Evolutionary conservation across 2,329 filamentous ascomycete species (phyloP), one percentile per base, ranked within the genome.

Genomic region (Ophiostoma quercus): DNA sequence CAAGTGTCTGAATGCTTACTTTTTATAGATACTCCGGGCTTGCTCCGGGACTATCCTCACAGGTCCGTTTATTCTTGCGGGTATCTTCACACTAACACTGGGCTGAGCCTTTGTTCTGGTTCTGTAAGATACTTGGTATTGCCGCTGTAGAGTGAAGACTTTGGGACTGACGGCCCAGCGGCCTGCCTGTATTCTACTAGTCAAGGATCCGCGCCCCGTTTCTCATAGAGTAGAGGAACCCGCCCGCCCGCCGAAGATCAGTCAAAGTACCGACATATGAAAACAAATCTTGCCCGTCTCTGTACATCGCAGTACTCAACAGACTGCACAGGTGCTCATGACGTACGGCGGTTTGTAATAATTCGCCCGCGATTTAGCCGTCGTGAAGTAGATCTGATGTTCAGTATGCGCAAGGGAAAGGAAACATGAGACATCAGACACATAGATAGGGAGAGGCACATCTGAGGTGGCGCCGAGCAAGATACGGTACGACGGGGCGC

Each of bases 21-120:
- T 63, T 63, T 63, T 63, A 37, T 32, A 63, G 60, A 34, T 37
- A 37, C 60, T 34, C 60, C 60, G 60, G 60, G 16, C 60, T 63
- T 63, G 60, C 16, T 63, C 60, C 60, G 60, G 60, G 29, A 63
- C 60, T 63, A 63, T n/a, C 60, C 60, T 34, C 60, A 9, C 29
- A n/a, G 60, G 32, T 63, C 60, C 60, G 60, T 63, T 63, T 34
- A 34, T 63, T 62, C 22, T 62, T 62, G 57, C 57, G 57, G 25
- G 57, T 32, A 19, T 47, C 14, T n/a, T 57, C n/a, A 54, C 47
- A 62, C 57, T 32, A 34, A 34, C 25, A 63, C 3, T 34, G 7
- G 22, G 22, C 57, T 16, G 11, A n/a, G 25, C 12, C 57, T 63
- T 32, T 63, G 29, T 34, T n/a, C 51, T 60, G n/a, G 25, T 29